These are phyloP conservation scores for Pseudophaeomoniella oleicola DNA, from an alignment of 2,329 filamentous ascomycete genomes.

Conservation along the genomic window DNA sequence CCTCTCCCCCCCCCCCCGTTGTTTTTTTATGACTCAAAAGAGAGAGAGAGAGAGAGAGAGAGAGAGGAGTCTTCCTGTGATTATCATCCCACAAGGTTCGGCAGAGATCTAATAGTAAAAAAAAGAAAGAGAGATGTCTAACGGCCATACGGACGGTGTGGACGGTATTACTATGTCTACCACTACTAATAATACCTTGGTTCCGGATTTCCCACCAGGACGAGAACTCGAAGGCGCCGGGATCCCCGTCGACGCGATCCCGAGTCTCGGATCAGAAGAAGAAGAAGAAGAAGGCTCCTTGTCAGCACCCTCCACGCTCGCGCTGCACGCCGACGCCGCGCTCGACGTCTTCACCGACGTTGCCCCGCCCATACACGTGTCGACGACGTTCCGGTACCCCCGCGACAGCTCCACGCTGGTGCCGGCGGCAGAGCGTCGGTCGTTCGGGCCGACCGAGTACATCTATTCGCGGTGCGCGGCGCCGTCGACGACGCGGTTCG, in stretches of 20 bases:
- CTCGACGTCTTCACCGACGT: slow-evolving; percentile 64
- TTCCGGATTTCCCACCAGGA: neutral
- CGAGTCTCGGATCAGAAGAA: too few relatives aligned
- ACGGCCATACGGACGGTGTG: neutral
- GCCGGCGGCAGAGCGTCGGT: slow-evolving; percentile 21
- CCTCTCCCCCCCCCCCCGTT: too few relatives aligned
- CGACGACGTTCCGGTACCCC: slow-evolving; percentile 78
- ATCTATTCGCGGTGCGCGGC: slow-evolving; percentile 71
- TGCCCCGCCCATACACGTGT: slow-evolving; percentile 77
- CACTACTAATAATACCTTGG: too few relatives aligned
- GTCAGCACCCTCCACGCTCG: slow-evolving; percentile 38
- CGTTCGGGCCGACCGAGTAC: slow-evolving; percentile 31
- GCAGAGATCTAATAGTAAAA: too few relatives aligned
- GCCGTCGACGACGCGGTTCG: slow-evolving; percentile 72
- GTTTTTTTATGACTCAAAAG: too few relatives aligned
- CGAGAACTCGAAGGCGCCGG: neutral
- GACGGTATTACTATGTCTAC: neutral
- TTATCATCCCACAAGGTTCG: too few relatives aligned
- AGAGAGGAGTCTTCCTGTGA: too few relatives aligned
- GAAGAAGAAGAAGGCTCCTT: too few relatives aligned
- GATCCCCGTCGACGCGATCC: neutral
- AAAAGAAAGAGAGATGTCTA: too few relatives aligned
- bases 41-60: too few relatives aligned
- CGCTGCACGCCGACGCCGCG: slow-evolving; percentile 71
- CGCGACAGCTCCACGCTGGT: slow-evolving; percentile 52